These are phyloP conservation scores for Elsinoe ampelina DNA, from an alignment of 2,329 filamentous ascomycete genomes.

Conservation along the genomic window DNA sequence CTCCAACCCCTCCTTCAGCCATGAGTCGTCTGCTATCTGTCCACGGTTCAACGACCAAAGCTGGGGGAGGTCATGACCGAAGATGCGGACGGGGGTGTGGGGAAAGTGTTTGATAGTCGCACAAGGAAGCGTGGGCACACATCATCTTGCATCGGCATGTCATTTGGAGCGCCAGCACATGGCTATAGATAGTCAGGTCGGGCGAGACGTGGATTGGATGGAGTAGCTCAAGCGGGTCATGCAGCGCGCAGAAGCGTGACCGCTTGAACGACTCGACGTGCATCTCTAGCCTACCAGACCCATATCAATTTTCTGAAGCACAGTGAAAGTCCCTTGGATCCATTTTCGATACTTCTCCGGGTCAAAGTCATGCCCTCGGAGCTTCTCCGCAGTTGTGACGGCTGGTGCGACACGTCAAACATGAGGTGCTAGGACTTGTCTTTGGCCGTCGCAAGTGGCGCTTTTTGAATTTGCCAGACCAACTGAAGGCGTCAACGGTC, in stretches of 20 bases:
- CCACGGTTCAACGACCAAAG: neutral
- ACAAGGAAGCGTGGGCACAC: neutral
- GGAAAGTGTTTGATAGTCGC: constrained; percentile 1
- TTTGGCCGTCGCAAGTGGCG: neutral
- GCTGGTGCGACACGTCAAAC: constrained; percentile 10
- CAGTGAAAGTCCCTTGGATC: neutral
- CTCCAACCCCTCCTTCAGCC: neutral
- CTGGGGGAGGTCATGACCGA: neutral
- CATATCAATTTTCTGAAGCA: neutral
- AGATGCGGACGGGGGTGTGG: constrained; percentile 1
- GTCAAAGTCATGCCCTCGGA: neutral
- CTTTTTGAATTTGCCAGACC: neutral
- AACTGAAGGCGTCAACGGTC: constrained; percentile 6
- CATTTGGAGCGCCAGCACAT: constrained; percentile 8
- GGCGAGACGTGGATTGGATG: constrained; percentile 5
- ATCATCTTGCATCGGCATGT: constrained; percentile 7
- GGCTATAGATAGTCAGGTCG: neutral
- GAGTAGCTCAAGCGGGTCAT: constrained; percentile 1
- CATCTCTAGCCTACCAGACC: constrained; percentile 8
- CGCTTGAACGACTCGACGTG: constrained; percentile 7
- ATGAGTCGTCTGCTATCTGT: neutral
- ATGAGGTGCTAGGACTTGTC: neutral
- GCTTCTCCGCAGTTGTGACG: neutral
- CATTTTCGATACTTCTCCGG: neutral
- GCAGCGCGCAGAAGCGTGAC: constrained; percentile 8